phyloP scores from a whole-genome alignment of 1,284 basidiomycete species.

The Leccinum pachyderme region DNA sequence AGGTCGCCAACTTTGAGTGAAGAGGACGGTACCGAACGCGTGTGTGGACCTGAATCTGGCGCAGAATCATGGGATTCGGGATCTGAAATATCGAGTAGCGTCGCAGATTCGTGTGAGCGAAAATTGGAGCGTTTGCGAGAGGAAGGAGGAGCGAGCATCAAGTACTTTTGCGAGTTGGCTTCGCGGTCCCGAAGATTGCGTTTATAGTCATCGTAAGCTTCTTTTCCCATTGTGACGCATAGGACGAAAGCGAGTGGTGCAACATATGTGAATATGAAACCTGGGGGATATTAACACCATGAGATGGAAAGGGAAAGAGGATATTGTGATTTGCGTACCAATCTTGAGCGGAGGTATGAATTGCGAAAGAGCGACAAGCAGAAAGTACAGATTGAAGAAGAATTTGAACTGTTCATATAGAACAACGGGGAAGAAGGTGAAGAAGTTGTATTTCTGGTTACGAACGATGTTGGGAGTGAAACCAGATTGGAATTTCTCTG shows the following conservation, averaged over 20 bases:
- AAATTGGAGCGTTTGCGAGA: slow-evolving; percentile 37
- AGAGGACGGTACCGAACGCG: slow-evolving; percentile 83
- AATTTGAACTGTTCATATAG: slow-evolving; percentile 99
- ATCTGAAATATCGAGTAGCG: slow-evolving; percentile 19
- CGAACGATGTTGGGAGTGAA: slow-evolving; percentile 87
- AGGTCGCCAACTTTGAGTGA: slow-evolving; percentile 90
- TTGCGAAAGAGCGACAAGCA: slow-evolving; percentile 94
- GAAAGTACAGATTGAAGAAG: slow-evolving; percentile 99
- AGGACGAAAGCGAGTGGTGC: slow-evolving; percentile 96
- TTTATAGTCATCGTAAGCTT: slow-evolving; percentile 97
- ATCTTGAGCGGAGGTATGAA: slow-evolving; percentile 97
- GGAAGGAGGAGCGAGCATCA: slow-evolving; percentile 65
- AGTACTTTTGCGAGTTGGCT: slow-evolving; percentile 92
- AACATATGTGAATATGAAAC: slow-evolving; percentile 95
- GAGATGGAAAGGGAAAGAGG: not conserved
- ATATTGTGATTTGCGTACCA: slow-evolving; percentile 47
- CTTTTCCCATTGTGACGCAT: slow-evolving; percentile 95
- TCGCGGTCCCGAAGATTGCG: slow-evolving; percentile 89
- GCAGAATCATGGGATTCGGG: slow-evolving; percentile 22
- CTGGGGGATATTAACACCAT: slow-evolving; percentile 38
- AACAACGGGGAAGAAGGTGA: slow-evolving; percentile 94
- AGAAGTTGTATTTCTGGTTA: slow-evolving; percentile 97
- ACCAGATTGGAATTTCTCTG: slow-evolving; percentile 66
- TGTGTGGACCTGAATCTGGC: slow-evolving; percentile 46
- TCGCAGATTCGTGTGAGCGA: slow-evolving; percentile 20